Evolutionary conservation across 108 stramenopile genomes (phyloP), one percentile per base, ranked within the genome.

Genomic region (Cyclotella choctawhatcheeana): DNA sequence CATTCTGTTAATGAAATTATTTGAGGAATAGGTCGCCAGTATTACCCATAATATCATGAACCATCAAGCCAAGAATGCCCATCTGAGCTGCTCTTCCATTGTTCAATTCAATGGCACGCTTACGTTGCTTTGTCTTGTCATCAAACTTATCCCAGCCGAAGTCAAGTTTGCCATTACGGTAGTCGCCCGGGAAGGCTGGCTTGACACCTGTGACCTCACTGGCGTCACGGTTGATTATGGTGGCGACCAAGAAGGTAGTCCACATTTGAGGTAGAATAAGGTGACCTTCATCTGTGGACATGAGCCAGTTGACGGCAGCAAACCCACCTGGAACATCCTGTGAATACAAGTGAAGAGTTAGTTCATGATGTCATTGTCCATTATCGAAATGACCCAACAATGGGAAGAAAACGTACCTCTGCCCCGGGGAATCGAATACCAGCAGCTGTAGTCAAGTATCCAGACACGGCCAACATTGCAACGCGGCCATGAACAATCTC

Each of bases 51-150:
- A 84, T 79, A 79, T 96, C 95, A 81, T 96, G 95, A 17, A 94
- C 86, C 85, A 94, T 90, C 31, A 96, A 73, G 48, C 88, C 95
- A 44, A 96, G 77, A 78, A 96, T 96, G 44, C 93, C 95, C 47
- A 48, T 48, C 17, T 48, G 47, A n/a, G 47, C 47, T 48, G 47
- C 47, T 48, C 47, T 48, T 48, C 93, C 82, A 82, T 77, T 90
- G 91, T 95, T 94, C 77, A 96, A 85, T 75, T 94, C 96, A 59
- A 94, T 93, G 62, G 88, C 90, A 56, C 93, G 82, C 89, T 96
- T 96, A 40, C 73, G 40, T 65, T 77, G 35, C 85, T 92, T 87
- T 4, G 78, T 63, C 45, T 87, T 88, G 32, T 79, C 84, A 27
- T 69, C 74, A 58, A 86, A 63, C 53, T 69, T 84, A 61, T 83